A percentile compares a stretch with the other conserved stretches of the same genome.
Evolutionary conservation across 2,329 filamentous ascomycete species (phyloP).

Genomic region (Apiospora arundinis): DNA sequence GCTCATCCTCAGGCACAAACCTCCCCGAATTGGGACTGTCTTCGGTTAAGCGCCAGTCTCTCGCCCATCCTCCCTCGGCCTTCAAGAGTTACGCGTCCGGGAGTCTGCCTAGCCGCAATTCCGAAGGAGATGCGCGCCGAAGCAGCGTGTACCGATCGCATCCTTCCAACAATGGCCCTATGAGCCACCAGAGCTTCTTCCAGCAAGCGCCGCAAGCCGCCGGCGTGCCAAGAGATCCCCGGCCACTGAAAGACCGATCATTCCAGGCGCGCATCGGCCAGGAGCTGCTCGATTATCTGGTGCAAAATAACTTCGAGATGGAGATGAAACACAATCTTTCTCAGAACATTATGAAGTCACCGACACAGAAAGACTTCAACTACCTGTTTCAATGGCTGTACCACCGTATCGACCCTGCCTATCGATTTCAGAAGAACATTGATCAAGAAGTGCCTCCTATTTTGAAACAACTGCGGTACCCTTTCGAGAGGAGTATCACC

Average conservation of each 20-base stretch:
- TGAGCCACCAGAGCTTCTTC: constrained; percentile 91
- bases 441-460: constrained; percentile 94
- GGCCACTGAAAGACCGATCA: constrained; percentile 80
- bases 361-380: constrained; percentile 98
- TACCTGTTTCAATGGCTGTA: constrained; percentile 99
- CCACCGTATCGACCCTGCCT: constrained; percentile 91
- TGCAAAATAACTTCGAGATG: constrained; percentile 94
- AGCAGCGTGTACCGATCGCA: constrained; percentile 83
- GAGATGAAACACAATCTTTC: constrained; percentile 96
- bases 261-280: constrained; percentile 85
- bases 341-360: constrained; percentile 88
- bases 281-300: constrained; percentile 89
- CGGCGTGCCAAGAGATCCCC: constrained; percentile 83
- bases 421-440: constrained; percentile 92
- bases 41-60: constrained; percentile 83
- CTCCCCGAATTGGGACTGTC: constrained; percentile 81
- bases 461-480: constrained; percentile 91
- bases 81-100: constrained; percentile 76
- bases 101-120: constrained; percentile 50
- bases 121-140: constrained; percentile 62
- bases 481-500: constrained; percentile 93
- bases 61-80: constrained; percentile 67
- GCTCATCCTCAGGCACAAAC: constrained; percentile 83
- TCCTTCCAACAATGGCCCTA: constrained; percentile 71
- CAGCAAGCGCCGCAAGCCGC: constrained; percentile 82